Evolutionary conservation across 2,329 filamentous ascomycete genomes (phyloP).

Genomic region (Aureobasidium lini): DNA sequence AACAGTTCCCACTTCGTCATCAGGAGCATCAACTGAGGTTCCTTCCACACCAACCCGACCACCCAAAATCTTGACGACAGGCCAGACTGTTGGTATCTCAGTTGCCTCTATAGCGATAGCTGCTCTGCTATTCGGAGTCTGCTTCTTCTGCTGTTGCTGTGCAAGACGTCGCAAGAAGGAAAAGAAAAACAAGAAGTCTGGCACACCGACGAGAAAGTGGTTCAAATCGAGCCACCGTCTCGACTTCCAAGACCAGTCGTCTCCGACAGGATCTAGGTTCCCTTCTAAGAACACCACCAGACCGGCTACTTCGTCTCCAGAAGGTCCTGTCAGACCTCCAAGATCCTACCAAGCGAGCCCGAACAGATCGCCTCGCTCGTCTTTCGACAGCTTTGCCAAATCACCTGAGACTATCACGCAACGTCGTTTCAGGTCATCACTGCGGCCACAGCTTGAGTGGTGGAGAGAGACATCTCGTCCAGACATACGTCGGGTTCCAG

Average conservation of each 20-base stretch:
- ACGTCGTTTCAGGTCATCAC: background rate
- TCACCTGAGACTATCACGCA: background rate
- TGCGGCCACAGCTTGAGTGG: conserved; percentile 1
- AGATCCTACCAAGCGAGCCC: conserved; percentile 4
- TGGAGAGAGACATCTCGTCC: conserved; percentile 14
- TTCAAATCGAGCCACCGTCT: conserved; percentile 21
- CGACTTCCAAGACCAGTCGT: conserved; percentile 27
- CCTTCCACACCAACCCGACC: background rate
- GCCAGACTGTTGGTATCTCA: conserved; percentile 27
- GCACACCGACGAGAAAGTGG: background rate
- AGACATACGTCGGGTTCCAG: conserved; percentile 14
- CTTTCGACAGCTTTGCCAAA: background rate
- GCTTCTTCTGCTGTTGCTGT: conserved; percentile 17
- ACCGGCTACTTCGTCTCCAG: background rate
- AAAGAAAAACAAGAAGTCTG: conserved; percentile 1
- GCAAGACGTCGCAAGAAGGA: conserved; percentile 8
- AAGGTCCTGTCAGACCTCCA: conserved; percentile 13
- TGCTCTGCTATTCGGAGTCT: conserved; percentile 19
- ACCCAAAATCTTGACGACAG: conserved; percentile 21
- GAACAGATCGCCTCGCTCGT: background rate
- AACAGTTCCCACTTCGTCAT: background rate
- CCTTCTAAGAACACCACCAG: conserved; percentile 11
- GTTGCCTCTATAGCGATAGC: conserved; percentile 25
- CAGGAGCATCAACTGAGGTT: background rate
- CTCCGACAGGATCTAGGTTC: conserved; percentile 22